Base-by-base conservation (phyloP, 306 rosid genomes). In the Glycine tomentella region DNA sequence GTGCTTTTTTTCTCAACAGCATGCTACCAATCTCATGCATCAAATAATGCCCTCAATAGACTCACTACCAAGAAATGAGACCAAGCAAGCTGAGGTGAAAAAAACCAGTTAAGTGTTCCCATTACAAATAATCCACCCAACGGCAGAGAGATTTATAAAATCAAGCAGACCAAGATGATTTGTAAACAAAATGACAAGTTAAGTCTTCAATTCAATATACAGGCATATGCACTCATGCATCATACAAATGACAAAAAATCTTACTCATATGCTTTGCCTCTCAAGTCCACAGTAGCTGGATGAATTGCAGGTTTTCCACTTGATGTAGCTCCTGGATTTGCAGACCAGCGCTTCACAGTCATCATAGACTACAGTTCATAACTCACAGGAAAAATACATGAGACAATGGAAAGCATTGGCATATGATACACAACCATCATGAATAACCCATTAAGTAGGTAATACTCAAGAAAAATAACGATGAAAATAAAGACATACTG, bases 191-290 rank as follows among this genome's bases (percentile, higher is more conserved):
- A 36, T 63, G 1, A 15, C 6, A 4, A 46, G 50, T 33, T 13
- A 59, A 40, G 31, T 69, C 34, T 62, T 46, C 1, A 8, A 78
- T 51, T 9, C 45, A n/a, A 17, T 14, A 15, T 76, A 11, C 44
- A 51, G 11, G 53, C 63, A 51, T 17, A 70, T 20, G 51, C 16
- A 51, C 46, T 66, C 20, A 85, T 48, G 44, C 16, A 11, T 48
- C 14, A 65, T 12, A 25, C 51, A 66, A 6, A 4, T 38, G 36
- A 62, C 44, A 56, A 76, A 44, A 55, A 20, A 31, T 82, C 99
- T 86, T 88, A 96, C 99, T 89, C 98, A 2, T 96, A 96, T 74
- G 92, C 90, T 92, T 93, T 96, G 91, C 99, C 98, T 90, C 89
- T 95, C 90, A 95, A 87, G 69, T 95, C 99, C 75, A 95, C 99